Evolutionary conservation across 495 filamentous ascomycete species (phyloP).

Genomic region (Parmelia sp.): DNA sequence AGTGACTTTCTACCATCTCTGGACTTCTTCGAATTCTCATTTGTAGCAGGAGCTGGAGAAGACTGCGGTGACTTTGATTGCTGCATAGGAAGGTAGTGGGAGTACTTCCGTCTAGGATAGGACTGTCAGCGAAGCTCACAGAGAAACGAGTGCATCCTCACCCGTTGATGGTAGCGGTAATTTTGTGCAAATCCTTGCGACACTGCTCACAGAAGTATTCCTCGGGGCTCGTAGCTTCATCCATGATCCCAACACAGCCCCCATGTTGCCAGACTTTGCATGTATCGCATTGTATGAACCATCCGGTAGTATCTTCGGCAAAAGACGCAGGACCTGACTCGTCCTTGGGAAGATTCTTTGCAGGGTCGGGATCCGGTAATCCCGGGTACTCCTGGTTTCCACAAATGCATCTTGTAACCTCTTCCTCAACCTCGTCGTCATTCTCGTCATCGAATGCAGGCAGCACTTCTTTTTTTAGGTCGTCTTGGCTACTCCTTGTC

Average conservation of each 20-base stretch:
- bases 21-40: slow-evolving; percentile 41
- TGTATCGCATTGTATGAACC: slow-evolving; percentile 96
- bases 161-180: slow-evolving; percentile 76
- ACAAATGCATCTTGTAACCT: slow-evolving; percentile 91
- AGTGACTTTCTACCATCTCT: slow-evolving; percentile 44
- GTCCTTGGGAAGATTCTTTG: slow-evolving; percentile 43
- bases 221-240: slow-evolving; percentile 83
- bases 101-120: slow-evolving; percentile 52
- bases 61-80: slow-evolving; percentile 41
- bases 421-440: slow-evolving; percentile 67
- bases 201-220: slow-evolving; percentile 98
- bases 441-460: slow-evolving; percentile 56
- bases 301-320: slow-evolving; percentile 80
- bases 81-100: slow-evolving; percentile 60
- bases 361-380: slow-evolving; percentile 60
- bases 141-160: slow-evolving; percentile 46
- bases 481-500: slow-evolving; percentile 60
- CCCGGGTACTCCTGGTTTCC: slow-evolving; percentile 93
- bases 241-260: slow-evolving; percentile 94
- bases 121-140: slow-evolving; percentile 22
- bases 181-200: slow-evolving; percentile 80
- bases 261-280: slow-evolving; percentile 99
- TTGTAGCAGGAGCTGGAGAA: slow-evolving; percentile 41
- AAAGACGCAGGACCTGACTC: slow-evolving; percentile 49
- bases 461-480: slow-evolving; percentile 51